Base-by-base conservation (phyloP, 176 grass and related monocot genomes). In the Alloteropsis semialata region DNA sequence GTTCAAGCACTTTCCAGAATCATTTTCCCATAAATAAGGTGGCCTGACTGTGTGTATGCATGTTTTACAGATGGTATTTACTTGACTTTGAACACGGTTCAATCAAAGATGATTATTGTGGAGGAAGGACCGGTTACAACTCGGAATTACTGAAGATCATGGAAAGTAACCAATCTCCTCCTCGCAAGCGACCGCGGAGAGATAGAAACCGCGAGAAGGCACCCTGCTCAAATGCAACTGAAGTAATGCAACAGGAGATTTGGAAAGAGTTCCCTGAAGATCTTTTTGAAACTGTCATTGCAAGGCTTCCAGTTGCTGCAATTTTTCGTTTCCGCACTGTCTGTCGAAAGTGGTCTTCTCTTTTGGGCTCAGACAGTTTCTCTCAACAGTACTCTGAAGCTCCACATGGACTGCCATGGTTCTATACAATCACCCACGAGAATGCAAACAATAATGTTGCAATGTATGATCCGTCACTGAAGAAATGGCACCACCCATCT, bases 241-340 rank as follows among this genome's bases (percentile, higher is more conserved):
- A 89, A 91, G 81, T 54, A 69, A 92, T 96, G 93, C 84, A 96
- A 58, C 76, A 74, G 17, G 82, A 94, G 67, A 84, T 99, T 81
- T 99, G 97, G 97, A 94, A 83, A 81, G 89, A 96, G 25, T 94
- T 99, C 61, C 97, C 91, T 30, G 87, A 96, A 82, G 97, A 96
- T 81, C 90, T 99, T 71, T 94, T 92, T 67, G 89, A 94, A 85
- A 89, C 89, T 67, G 89, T 99, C 57, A 82, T 96, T 29, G 89
- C 97, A 87, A 95, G 93, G 74, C 91, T 99, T 86, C 91, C 97
- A 19, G 81, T 87, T 76, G 81, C 87, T 37, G 84, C 93, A 60
- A 91, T 99, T 51, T 99, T 96, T 68, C 91, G 89, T 11, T 99
- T 92, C 57, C 97, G 92, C 27, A 85, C 89, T 74, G 97, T 99